Evolutionary conservation across 768 basidiomycete species (phyloP), one percentile per base, ranked within the genome.

Genomic region (Pholiota molesta): DNA sequence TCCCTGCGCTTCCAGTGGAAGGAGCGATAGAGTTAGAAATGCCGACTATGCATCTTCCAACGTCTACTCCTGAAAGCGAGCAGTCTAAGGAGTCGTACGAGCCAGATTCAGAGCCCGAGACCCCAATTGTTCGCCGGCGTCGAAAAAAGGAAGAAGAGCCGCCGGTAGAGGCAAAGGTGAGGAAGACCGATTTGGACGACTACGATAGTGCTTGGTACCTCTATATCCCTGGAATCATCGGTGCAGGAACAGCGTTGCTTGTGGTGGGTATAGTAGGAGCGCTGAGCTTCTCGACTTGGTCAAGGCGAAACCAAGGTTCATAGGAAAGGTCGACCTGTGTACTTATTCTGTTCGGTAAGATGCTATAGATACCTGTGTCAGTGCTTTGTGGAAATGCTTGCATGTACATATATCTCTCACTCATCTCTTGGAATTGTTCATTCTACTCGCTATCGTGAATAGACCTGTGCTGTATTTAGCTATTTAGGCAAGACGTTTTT

Each of bases 231-330:
- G 87, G 90, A 26, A 72, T 94, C 64, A 86, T 94, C 7, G 92
- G 92, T 9, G 92, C 91, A 26, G 92, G 91, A n/a, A 92, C 91
- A 21, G 92, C 92, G 47, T 70, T 94, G 59, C 79, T 92, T 45
- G 89, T 92, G 21, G 87, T 91, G 21, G 89, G 90, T 0, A 87
- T 91, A 37, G 87, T 93, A 21, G 90, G 91, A 2, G 89, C 89
- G 6, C 73, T 94, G 65, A 90, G 91, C 63, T 85, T 94, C 71
- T 90, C 90, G 5, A 81, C 76, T 17, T 85, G 83, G 78, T 89
- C 87, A 66, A 81, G 88, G 73, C 81, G 88, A 65, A 88, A 83
- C 66, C 88, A 89, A 69, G 82, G 85, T 9, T 86, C 85, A 62
- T 88, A 59, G 68, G 70, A 19, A 26, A 9, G n/a, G 21, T 23